These are phyloP conservation scores for Debaryomyces sp. DNA, from an alignment of 1,139 yeast species.

Conservation along the genomic window DNA sequence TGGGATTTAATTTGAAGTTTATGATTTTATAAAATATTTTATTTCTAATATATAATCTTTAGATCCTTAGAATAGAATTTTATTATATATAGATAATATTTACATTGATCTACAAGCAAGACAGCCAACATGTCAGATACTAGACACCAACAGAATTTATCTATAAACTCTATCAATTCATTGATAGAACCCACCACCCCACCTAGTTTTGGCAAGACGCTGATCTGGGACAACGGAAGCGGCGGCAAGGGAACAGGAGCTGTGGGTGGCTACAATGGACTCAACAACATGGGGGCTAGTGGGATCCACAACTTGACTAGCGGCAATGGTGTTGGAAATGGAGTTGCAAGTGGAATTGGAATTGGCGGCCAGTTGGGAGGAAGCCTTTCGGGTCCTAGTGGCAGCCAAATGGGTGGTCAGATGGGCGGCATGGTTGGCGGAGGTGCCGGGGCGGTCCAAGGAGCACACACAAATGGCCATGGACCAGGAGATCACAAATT, in stretches of 20 bases:
- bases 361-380: slow-evolving; percentile 3
- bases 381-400: neutral
- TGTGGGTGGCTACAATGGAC: slow-evolving; percentile 3
- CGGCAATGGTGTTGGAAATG: neutral
- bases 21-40: slow-evolving; percentile 5
- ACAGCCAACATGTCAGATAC: slow-evolving; percentile 7
- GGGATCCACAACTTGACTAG: neutral
- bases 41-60: slow-evolving; percentile 7
- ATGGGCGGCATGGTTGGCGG: slow-evolving; percentile 3
- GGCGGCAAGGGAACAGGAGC: slow-evolving; percentile 2
- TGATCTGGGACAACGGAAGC: slow-evolving; percentile 28
- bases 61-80: slow-evolving; percentile 3
- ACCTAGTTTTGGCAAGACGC: slow-evolving; percentile 28
- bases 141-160: slow-evolving; percentile 37
- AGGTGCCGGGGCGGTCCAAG: neutral
- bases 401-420: neutral
- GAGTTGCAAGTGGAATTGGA: too few relatives aligned
- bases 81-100: slow-evolving; percentile 1
- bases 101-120: neutral
- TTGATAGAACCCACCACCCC: slow-evolving; percentile 47
- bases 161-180: slow-evolving; percentile 39
- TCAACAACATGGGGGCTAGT: neutral
- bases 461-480: neutral
- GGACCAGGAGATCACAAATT: slow-evolving; percentile 23
- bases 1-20: slow-evolving; percentile 5